phyloP scores from a whole-genome alignment of 1,284 basidiomycete species.

The Sanguinoderma infundibulare region DNA sequence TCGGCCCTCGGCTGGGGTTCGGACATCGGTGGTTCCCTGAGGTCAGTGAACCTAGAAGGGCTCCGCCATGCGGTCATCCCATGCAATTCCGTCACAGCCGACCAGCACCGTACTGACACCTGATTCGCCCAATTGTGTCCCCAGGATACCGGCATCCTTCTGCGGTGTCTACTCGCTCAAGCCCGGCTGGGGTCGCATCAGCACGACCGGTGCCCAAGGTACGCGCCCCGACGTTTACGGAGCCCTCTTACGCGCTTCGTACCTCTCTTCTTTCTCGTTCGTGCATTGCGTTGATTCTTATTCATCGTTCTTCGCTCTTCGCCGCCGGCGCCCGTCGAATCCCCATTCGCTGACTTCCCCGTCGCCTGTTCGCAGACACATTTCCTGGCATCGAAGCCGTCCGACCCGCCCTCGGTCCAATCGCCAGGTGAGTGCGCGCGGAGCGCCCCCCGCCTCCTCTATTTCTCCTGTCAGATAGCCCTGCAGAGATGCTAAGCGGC shows the following conservation, averaged over 20 bases:
- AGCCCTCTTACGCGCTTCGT: neutral
- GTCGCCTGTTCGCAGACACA: constrained; percentile 2
- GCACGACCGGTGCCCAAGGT: constrained; percentile 46
- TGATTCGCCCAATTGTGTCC: neutral
- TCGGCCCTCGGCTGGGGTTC: constrained; percentile 79
- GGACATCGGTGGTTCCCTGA: constrained; percentile 76
- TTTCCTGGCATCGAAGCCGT: constrained; percentile 12
- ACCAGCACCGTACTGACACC: neutral
- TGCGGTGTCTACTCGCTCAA: constrained; percentile 86
- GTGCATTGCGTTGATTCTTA: neutral
- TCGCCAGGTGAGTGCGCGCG: constrained; percentile 6
- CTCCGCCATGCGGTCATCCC: neutral
- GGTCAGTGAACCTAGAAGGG: constrained; percentile 10
- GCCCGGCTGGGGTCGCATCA: constrained; percentile 61
- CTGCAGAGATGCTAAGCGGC: constrained; percentile 1
- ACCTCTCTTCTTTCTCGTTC: neutral
- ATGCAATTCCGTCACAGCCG: neutral
- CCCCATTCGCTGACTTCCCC: neutral
- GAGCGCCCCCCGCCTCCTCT: no score
- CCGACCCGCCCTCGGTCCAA: constrained; percentile 9
- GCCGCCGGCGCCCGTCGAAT: neutral
- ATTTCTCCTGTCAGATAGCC: constrained; percentile 5
- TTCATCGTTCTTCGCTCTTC: neutral
- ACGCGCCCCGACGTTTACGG: constrained; percentile 37
- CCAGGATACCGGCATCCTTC: constrained; percentile 78